Percentiles rank a stretch among this genome's conserved stretches.
These are phyloP conservation scores for Beauveria brongniartii DNA, from an alignment of 2,329 filamentous ascomycete genomes.

Conservation along the genomic window DNA sequence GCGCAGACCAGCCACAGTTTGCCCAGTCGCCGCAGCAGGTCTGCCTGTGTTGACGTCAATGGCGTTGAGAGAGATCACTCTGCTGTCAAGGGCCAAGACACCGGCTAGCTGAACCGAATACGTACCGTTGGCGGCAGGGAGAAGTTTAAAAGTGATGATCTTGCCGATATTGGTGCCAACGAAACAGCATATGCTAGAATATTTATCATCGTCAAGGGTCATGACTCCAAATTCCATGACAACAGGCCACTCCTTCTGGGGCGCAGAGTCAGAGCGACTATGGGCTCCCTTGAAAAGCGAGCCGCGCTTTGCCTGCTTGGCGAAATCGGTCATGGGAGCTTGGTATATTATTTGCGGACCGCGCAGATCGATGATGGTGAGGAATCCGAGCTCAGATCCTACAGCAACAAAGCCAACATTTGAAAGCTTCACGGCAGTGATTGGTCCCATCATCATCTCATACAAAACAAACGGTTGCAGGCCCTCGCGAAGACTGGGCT, in stretches of 20 bases:
- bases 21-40: conserved; percentile 66
- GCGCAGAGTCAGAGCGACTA: conserved; percentile 25
- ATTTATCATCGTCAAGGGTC: conserved; percentile 87
- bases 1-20: conserved; percentile 66
- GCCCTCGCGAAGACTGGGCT: conserved; percentile 68
- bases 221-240: conserved; percentile 86
- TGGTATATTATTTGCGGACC: conserved; percentile 79
- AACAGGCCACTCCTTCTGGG: conserved; percentile 64
- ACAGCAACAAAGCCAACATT: conserved; percentile 87
- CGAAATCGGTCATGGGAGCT: conserved; percentile 62
- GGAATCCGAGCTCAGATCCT: conserved; percentile 72
- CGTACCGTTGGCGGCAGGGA: conserved; percentile 59
- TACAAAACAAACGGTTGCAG: conserved; percentile 73
- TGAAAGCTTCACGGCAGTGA: conserved; percentile 75
- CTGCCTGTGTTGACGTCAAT: conserved; percentile 72
- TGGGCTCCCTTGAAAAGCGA: conserved; percentile 53
- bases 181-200: conserved; percentile 89
- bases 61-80: conserved; percentile 67
- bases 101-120: conserved; percentile 71
- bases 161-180: conserved; percentile 82
- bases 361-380: conserved; percentile 80
- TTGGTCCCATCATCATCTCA: conserved; percentile 72
- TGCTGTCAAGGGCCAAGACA: conserved; percentile 55
- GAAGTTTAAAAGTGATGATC: conserved; percentile 80
- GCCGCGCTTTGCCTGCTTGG: conserved; percentile 65